Base-by-base conservation (phyloP, 768 basidiomycete species). In the Mycena leptocephala region DNA sequence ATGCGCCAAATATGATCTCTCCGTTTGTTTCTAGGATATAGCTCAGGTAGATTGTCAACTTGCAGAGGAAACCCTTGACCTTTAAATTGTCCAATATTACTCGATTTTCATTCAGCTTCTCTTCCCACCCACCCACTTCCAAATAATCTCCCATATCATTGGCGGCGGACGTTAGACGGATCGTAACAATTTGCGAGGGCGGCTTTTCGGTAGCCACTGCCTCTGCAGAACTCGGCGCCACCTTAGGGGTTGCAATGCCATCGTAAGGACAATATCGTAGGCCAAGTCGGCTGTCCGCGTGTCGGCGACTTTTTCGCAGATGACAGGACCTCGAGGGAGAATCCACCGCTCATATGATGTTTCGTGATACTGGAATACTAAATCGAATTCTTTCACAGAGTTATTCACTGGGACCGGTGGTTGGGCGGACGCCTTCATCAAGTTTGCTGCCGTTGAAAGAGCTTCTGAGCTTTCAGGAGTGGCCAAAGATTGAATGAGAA, bases 321-420 rank as follows among this genome's bases (percentile, higher is more conserved):
- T 83, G 10, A 89, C 88, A 7, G 88, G 86, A 26, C 90, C 91
- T 37, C 93, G 90, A 65, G 95, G 94, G 68, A 96, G 86, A 8
- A 94, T 78, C 90, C 91, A 93, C n/a, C 92, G 89, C 59, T 95
- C 93, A 53, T 86, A 85, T 3, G 91, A 87, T 6, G 85, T 84
- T 79, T 95, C 95, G 63, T 88, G 85, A 77, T 95, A 95, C 79
- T 95, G 94, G 65, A 96, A 80, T 28, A 95, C 90, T 1, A 96
- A 81, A 80, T 96, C 95, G 79, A 92, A 94, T n/a, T 91, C 90
- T 79, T 89, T 92, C 39, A 88, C 81, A 22, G 89, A 81, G 53
- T 80, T 51, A 69, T 78, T 26, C 28, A 65, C 43, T 51, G 79
- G 43, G 32, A 69, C 48, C 32, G 78, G 35, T 69, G 76, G 51